Evolutionary conservation across 2,329 filamentous ascomycete genomes (phyloP), one percentile per base, ranked within the genome.

Genomic region (Aureobasidium sp.): DNA sequence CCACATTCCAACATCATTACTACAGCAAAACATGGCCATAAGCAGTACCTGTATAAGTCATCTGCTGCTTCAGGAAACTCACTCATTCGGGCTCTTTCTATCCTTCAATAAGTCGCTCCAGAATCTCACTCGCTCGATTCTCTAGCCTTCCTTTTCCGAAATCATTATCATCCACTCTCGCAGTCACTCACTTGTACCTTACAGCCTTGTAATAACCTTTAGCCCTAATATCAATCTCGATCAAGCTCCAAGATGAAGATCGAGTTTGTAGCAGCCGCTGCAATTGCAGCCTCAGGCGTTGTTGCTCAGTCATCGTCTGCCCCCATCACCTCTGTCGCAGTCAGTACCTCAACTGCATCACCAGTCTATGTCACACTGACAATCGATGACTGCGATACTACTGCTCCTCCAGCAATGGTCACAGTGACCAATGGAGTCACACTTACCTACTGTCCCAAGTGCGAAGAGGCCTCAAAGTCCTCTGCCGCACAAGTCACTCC

Each of bases 401-500:
- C 63, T 19, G 64, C 69, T 5, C 65, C 68, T 49, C 67, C 68
- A 63, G 70, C 67, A 9, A 64, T 74, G 64, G 68, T 73, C 63
- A 74, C 73, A 29, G 65, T 74, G 58, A 73, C 71, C 15, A 65
- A 70, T 12, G 70, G 70, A 35, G 63, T 70, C 19, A 74, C 72
- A 7, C 68, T 73, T 45, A 74, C 72, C 8, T 72, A 70, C 67
- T 75, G 73, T 64, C 72, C 72, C 19, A 66, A 69, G 59, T 75
- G 73, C 65, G 63, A 69, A 45, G 57, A 62, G 14, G 60, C 53
- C 7, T 35, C 62, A 24, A 44, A 37, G 15, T 37, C 64, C n/a
- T 31, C 61, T 11, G 27, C 64, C 7, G 22, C 64, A 3, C 29
- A 50, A 47, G 47, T 45, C 29, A 42, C 60, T 35, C 48, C 61